Conservation (phyloP, 2,329 filamentous ascomycete species). For the Arthrobotrys megalospora region DNA sequence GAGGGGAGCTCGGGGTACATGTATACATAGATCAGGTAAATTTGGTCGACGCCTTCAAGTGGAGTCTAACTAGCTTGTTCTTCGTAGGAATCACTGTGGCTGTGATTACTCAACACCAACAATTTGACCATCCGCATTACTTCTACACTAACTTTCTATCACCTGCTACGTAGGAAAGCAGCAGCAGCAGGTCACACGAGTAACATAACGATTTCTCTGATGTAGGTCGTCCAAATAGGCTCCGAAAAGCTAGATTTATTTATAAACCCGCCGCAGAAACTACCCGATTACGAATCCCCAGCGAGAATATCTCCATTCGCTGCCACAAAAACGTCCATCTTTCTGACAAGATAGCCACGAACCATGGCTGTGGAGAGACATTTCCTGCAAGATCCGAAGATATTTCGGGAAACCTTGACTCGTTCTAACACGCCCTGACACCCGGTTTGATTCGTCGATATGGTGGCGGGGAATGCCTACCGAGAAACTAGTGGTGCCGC, state of each 20-base stretch:
- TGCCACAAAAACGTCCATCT: neutral
- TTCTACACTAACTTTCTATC: neutral
- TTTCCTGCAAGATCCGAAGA: neutral
- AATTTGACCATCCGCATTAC: neutral
- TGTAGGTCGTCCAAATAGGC: neutral
- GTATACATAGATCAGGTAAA: too few species aligned
- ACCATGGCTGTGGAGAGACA: constrained; percentile 15
- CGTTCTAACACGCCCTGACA: neutral
- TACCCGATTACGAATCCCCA: constrained; percentile 1
- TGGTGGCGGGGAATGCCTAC: constrained; percentile 12
- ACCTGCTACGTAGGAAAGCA: too few species aligned
- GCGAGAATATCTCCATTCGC: neutral
- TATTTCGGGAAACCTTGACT: constrained; percentile 11
- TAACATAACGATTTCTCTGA: too few species aligned
- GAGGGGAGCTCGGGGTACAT: too few species aligned
- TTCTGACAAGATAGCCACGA: neutral
- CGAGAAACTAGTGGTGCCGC: neutral
- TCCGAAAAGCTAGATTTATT: neutral
- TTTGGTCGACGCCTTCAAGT: too few species aligned
- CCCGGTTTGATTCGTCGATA: constrained; percentile 18
- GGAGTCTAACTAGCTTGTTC: too few species aligned
- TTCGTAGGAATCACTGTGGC: neutral
- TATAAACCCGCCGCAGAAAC: neutral
- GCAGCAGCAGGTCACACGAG: too few species aligned
- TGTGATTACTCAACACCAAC: constrained; percentile 9